A percentile compares a stretch with the other conserved stretches of the same genome.
Conservation (phyloP, 2,329 filamentous ascomycete genomes). For the Tolypocladium endophyticum region DNA sequence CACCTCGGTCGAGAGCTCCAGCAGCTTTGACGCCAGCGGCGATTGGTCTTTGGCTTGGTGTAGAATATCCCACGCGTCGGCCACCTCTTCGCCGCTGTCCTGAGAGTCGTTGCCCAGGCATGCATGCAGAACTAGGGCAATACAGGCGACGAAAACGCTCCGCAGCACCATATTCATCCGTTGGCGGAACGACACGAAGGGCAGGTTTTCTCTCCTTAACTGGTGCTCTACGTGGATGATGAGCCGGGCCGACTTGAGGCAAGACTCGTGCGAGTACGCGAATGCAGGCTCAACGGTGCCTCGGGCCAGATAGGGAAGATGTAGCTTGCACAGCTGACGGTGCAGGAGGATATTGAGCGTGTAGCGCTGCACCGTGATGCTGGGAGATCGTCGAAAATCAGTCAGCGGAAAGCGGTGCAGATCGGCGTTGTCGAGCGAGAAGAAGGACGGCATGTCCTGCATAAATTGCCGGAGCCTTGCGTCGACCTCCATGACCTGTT, state of each 20-base stretch:
- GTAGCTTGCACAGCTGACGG: slow-evolving; percentile 23
- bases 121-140: slow-evolving; percentile 21
- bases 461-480: slow-evolving; percentile 15
- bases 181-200: slow-evolving; percentile 16
- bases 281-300: slow-evolving; percentile 21
- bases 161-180: slow-evolving; percentile 19
- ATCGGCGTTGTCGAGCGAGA: slow-evolving; percentile 10
- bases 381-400: slow-evolving; percentile 11
- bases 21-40: slow-evolving; percentile 15
- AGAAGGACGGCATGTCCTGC: slow-evolving; percentile 17
- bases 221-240: slow-evolving; percentile 19
- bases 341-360: slow-evolving; percentile 20
- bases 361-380: slow-evolving; percentile 20
- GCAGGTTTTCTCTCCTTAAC: slow-evolving; percentile 14
- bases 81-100: slow-evolving; percentile 15
- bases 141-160: slow-evolving; percentile 22
- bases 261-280: slow-evolving; percentile 19
- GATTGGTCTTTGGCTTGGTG: slow-evolving; percentile 19
- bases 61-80: slow-evolving; percentile 21
- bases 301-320: slow-evolving; percentile 22
- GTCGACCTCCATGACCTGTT: slow-evolving; percentile 21
- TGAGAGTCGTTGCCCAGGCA: slow-evolving; percentile 14
- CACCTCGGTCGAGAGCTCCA: slow-evolving; percentile 19
- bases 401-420: slow-evolving; percentile 10
- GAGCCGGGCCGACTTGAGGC: slow-evolving; percentile 18